Evolutionary conservation across 2,329 filamentous ascomycete genomes (phyloP), one percentile per base, ranked within the genome.

Genomic region (Aspergillus sp.): DNA sequence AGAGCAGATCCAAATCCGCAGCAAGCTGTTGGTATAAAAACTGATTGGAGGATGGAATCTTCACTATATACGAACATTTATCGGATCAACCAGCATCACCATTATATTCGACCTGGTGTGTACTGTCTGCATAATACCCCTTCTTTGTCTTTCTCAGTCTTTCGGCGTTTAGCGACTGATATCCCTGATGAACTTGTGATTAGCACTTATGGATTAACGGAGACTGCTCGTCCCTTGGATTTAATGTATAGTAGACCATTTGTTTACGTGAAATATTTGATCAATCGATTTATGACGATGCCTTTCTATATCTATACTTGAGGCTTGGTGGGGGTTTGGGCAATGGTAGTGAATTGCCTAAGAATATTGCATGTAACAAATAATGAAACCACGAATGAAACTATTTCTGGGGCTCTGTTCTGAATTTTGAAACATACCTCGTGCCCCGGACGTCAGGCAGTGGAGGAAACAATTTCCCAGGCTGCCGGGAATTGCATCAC

Each of bases 1-100:
- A 64, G 82, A 83, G 41, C 83, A 87, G 70, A 85, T 89, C 51
- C 74, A 79, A 61, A 66, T 70, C 47, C 74, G 79, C 54, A 83
- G 81, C 69, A 80, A 78, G 60, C 68, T 69, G 30, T 71, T 83
- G 57, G 79, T 80, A 66, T 79, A 61, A 73, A 53, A 41, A 28
- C 25, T 38, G 43, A 54, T 19, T 45, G 38, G 50, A 49, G 51
- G 7, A 47, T 43, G 49, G 41, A 43, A 41, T 11, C 8, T 11
- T n/a, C 19, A 48, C 38, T 51, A 51, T 41, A 60, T 22, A 46
- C 15, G 28, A 58, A 51, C n/a, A 13, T 46, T 43, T 49, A 28
- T 31, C 43, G 47, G 47, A 48, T 38, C 45, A 48, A 56, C 28
- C 34, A 23, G 31, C 28, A 38, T 41, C 19, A 15, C 45, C 34